Percentiles rank a stretch among this genome's conserved stretches.
Evolutionary conservation across 345 rosid species (phyloP).

Genomic region (Eucalyptus tenuipes): DNA sequence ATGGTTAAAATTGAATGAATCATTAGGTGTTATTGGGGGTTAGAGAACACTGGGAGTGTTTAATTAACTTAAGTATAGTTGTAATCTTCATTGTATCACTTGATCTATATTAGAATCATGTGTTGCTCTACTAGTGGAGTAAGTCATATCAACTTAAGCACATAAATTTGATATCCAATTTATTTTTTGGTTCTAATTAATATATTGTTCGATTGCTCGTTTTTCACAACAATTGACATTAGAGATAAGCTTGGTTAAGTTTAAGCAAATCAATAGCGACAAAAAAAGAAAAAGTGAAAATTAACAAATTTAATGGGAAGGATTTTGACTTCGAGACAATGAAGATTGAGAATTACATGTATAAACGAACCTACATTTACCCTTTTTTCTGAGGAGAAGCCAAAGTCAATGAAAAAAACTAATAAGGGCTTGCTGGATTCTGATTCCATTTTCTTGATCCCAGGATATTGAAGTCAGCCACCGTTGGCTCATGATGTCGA

Average conservation of each 20-base stretch:
- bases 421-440: background rate
- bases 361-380: background rate
- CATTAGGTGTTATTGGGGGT: background rate
- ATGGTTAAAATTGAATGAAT: background rate
- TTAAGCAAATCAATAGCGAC: background rate
- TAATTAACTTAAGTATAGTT: background rate
- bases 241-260: background rate
- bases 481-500: background rate
- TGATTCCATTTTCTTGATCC: too few species aligned
- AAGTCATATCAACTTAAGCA: background rate
- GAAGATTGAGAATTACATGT: background rate
- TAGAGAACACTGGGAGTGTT: background rate
- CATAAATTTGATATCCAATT: background rate
- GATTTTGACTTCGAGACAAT: background rate
- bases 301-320: background rate
- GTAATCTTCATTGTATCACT: background rate
- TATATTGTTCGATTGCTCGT: background rate
- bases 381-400: background rate
- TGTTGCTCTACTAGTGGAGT: background rate
- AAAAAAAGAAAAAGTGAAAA: background rate
- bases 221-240: background rate
- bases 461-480: too few species aligned
- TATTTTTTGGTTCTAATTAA: background rate
- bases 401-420: background rate
- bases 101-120: background rate